These are phyloP conservation scores for Mortierella hygrophila DNA, from an alignment of 192 early-diverging fungal species.

Conservation along the genomic window DNA sequence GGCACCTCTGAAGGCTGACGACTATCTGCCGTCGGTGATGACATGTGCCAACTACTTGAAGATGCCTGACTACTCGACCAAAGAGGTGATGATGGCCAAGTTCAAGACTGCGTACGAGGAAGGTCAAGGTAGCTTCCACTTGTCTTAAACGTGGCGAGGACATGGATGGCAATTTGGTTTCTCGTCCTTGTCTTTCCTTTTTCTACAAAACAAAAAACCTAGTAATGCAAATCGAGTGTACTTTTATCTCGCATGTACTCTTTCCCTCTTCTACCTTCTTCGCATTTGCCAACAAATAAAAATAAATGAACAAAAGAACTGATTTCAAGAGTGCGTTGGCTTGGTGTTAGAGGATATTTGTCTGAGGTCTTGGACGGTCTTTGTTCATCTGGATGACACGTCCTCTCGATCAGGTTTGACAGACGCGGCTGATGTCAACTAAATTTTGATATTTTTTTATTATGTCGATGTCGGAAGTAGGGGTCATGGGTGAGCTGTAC, in stretches of 20 bases:
- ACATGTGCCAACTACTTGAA: slow-evolving; percentile 97
- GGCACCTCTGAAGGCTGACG: slow-evolving; percentile 74
- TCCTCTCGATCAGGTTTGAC: too few relatives aligned
- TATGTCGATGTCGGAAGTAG: too few relatives aligned
- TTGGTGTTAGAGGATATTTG: too few relatives aligned
- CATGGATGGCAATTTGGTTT: background rate
- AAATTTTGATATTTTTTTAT: too few relatives aligned
- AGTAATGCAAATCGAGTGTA: background rate
- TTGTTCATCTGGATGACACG: too few relatives aligned
- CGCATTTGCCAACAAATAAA: background rate
- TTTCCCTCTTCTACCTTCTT: background rate
- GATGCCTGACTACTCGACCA: slow-evolving; percentile 84
- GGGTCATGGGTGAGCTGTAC: too few relatives aligned
- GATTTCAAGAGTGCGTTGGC: background rate
- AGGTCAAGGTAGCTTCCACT: slow-evolving; percentile 85
- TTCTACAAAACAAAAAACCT: background rate
- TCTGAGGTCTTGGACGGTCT: too few relatives aligned
- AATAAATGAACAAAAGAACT: background rate
- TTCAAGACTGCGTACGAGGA: slow-evolving; percentile 82
- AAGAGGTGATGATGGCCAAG: slow-evolving; percentile 72
- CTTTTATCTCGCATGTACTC: slow-evolving; percentile 1
- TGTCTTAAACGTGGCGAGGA: slow-evolving; percentile 59
- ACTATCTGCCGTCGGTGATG: slow-evolving; percentile 94
- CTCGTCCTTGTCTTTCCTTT: background rate
- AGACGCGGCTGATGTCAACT: too few relatives aligned